phyloP scores from a whole-genome alignment of 2,329 filamentous ascomycete species.

The Chaetomium globosum region DNA sequence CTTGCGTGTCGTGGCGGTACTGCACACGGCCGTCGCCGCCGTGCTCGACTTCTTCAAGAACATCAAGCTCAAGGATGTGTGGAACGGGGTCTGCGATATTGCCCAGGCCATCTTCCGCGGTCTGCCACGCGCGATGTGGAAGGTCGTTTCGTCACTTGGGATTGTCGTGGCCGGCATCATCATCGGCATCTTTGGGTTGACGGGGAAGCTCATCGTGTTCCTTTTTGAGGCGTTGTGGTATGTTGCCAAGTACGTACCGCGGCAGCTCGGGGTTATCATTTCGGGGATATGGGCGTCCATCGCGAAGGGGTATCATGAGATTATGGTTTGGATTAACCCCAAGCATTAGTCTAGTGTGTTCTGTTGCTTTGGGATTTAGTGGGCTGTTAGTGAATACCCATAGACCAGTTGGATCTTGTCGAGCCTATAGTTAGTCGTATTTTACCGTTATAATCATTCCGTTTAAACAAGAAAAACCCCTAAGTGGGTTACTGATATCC shows the following conservation, averaged over 20 bases:
- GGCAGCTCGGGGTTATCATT: slow-evolving; percentile 41
- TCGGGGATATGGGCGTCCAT: slow-evolving; percentile 40
- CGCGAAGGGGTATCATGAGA: slow-evolving; percentile 42
- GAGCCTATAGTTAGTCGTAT: too few species aligned
- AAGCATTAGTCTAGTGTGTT: slow-evolving; percentile 37
- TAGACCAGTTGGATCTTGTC: neutral
- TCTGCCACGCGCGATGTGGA: slow-evolving; percentile 37
- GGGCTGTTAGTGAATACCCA: slow-evolving; percentile 10
- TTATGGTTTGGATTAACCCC: slow-evolving; percentile 45
- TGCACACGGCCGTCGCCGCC: slow-evolving; percentile 45
- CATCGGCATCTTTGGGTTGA: slow-evolving; percentile 39
- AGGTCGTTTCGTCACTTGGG: slow-evolving; percentile 35
- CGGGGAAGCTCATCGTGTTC: slow-evolving; percentile 40
- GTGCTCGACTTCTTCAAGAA: slow-evolving; percentile 42
- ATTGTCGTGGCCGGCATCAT: slow-evolving; percentile 39
- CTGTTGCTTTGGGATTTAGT: neutral
- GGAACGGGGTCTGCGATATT: slow-evolving; percentile 42
- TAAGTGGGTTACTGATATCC: too few species aligned
- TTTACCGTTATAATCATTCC: too few species aligned
- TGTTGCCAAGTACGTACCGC: slow-evolving; percentile 43
- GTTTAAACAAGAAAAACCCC: too few species aligned
- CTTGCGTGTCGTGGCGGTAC: slow-evolving; percentile 39
- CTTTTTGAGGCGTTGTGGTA: slow-evolving; percentile 37
- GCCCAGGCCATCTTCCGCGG: slow-evolving; percentile 36
- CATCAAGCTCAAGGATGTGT: slow-evolving; percentile 47